Evolutionary conservation across 352 stramenopile genomes (phyloP).

Genomic region (Phytopythium oedochilum): DNA sequence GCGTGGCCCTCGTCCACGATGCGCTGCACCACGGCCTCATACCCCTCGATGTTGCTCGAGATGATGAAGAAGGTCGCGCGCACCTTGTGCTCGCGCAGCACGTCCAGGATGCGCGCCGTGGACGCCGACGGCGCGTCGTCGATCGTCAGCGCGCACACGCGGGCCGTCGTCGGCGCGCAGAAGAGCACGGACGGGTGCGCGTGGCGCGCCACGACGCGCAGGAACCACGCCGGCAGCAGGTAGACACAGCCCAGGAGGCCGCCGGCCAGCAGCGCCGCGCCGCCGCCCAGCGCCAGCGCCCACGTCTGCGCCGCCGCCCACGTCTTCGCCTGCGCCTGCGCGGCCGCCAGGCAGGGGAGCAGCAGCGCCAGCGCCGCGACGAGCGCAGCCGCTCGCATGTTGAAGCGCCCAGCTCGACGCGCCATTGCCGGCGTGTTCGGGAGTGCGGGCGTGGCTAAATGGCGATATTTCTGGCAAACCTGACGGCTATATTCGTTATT

Average conservation of each 20-base stretch:
- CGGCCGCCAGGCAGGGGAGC: not conserved
- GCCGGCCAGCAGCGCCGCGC: constrained; percentile 16
- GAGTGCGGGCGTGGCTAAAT: too few species aligned
- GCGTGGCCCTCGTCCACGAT: constrained; percentile 78
- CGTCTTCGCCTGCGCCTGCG: not conserved
- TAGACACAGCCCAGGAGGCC: constrained; percentile 54
- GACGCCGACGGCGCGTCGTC: constrained; percentile 68
- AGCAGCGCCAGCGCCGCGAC: not conserved
- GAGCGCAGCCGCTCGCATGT: not conserved
- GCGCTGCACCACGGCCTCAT: constrained; percentile 61
- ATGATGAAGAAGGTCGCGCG: constrained; percentile 88
- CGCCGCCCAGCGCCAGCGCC: constrained; percentile 8
- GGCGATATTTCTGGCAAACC: too few species aligned
- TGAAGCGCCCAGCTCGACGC: not conserved
- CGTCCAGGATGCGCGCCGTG: constrained; percentile 68
- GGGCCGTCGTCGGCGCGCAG: constrained; percentile 44
- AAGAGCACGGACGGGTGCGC: constrained; percentile 76
- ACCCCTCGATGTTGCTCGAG: constrained; percentile 54
- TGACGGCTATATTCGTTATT: too few species aligned
- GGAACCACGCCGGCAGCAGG: constrained; percentile 60
- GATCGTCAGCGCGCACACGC: constrained; percentile 72
- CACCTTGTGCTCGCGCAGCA: constrained; percentile 52
- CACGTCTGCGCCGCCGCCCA: not conserved
- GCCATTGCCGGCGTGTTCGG: too few species aligned
- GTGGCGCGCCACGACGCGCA: constrained; percentile 57